These are phyloP conservation scores for Curvularia eragrostidis DNA, from an alignment of 2,329 filamentous ascomycete species.

Conservation along the genomic window DNA sequence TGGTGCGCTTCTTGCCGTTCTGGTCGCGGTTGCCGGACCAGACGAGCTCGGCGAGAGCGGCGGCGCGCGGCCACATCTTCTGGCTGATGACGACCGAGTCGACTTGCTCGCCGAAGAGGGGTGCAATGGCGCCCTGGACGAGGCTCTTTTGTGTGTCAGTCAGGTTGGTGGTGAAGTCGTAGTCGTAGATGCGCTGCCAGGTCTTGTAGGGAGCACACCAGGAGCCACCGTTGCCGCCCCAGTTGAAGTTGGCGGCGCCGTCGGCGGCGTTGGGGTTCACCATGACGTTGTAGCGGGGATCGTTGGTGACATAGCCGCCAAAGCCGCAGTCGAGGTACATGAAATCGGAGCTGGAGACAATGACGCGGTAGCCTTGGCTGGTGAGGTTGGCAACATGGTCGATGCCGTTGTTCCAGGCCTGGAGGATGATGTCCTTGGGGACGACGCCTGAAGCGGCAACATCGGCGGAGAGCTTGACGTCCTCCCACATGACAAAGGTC, in stretches of 20 bases:
- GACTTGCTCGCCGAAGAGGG: conserved; percentile 63
- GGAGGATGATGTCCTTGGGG: conserved; percentile 60
- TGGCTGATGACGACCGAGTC: conserved; percentile 60
- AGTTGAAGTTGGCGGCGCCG: conserved; percentile 60
- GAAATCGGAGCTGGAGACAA: conserved; percentile 64
- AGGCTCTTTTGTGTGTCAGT: conserved; percentile 56
- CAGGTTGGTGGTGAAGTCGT: conserved; percentile 61
- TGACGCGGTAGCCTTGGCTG: conserved; percentile 59
- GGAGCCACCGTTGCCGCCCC: conserved; percentile 60
- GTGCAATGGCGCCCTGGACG: conserved; percentile 60
- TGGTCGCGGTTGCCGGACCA: conserved; percentile 63
- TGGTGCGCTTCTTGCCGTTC: conserved; percentile 60
- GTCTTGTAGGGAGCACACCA: conserved; percentile 67
- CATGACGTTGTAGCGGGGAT: conserved; percentile 63
- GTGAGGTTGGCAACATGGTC: conserved; percentile 61
- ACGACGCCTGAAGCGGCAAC: conserved; percentile 56
- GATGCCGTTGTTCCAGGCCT: conserved; percentile 63
- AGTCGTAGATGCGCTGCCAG: conserved; percentile 67
- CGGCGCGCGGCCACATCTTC: conserved; percentile 64
- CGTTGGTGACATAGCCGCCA: conserved; percentile 63
- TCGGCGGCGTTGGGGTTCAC: conserved; percentile 56
- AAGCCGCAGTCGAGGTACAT: conserved; percentile 64
- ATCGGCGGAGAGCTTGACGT: conserved; percentile 54
- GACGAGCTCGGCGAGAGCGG: conserved; percentile 62
- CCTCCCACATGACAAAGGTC: conserved; percentile 65